Base-by-base conservation (phyloP, 257 asterid species). In the Rehmannia glutinosa region DNA sequence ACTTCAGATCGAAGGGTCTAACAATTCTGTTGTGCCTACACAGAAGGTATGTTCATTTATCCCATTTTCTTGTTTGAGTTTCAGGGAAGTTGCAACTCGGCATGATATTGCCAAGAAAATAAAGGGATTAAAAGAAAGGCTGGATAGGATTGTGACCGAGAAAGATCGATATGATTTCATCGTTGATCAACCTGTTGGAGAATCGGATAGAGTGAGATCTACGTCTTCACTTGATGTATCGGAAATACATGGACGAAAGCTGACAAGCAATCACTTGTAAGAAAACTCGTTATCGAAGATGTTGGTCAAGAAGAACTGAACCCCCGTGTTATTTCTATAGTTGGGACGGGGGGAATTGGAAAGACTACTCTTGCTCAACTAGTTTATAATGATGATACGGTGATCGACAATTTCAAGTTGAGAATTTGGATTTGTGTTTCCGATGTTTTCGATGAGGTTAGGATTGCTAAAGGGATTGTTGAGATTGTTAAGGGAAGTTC, bases 311-410 rank as follows among this genome's bases (percentile, higher is more conserved):
- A 45, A 43, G 20, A 28, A 51, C 17, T 25, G 54, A 30, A 23
- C 1, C 8, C 49, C 23, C 38, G 60, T 20, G 54, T 75, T 20
- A 9, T 73, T 17, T 70, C 85, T 50, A 16, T 80, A 3, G 80
- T 77, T 54, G 85, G 85, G 17, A 36, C 56, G 23, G 84, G 81
- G 16, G 84, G 84, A 8, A 65, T 80, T 43, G 84, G 84, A 5
- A 76, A 76, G 30, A 71, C 83, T 0, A 66, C 80, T 3, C 80
- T 78, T 71, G 80, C 83, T 2, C 78, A 68, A 41, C 25, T 71
- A 56, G 70, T 46, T 25, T 71, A 70, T 55, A 12, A 69, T 17
- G 58, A 60, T 58, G 20, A 12, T n/a, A 23, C 23, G 16, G 49
- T 75, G 17, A 35, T 9, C 8, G 21, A 20, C 32, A 38, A 62